Evolutionary conservation across 2,329 filamentous ascomycete genomes (phyloP).

Genomic region (Aspergillus fijiensis): DNA sequence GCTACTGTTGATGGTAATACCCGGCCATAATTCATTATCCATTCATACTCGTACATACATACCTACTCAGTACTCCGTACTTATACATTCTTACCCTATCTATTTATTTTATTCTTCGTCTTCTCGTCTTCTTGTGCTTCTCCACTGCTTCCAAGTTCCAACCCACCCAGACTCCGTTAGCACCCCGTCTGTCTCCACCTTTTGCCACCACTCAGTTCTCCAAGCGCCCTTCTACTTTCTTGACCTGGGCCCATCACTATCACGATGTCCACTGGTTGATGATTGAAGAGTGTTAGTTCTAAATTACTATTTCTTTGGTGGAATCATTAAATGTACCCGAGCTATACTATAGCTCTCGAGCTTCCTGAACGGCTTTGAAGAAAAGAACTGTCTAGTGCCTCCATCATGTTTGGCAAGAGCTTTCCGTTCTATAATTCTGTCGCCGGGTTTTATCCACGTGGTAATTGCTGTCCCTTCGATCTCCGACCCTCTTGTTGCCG

Average conservation of each 20-base stretch:
- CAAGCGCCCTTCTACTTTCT: slow-evolving; percentile 7
- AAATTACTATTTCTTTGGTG: background rate
- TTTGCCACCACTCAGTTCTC: slow-evolving; percentile 11
- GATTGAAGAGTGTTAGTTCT: background rate
- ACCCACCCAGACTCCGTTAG: background rate
- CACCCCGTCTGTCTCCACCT: background rate
- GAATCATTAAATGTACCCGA: slow-evolving; percentile 2
- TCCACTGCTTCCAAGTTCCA: background rate
- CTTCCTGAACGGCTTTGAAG: slow-evolving; percentile 8
- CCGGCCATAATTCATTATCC: slow-evolving; percentile 15
- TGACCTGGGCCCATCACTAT: slow-evolving; percentile 6
- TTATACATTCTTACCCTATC: background rate
- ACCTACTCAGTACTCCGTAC: too few relatives aligned
- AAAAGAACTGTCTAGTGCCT: slow-evolving; percentile 15
- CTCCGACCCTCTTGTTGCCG: slow-evolving; percentile 5
- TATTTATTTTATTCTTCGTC: slow-evolving; percentile 3
- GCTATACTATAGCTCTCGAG: background rate
- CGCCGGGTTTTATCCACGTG: slow-evolving; percentile 42
- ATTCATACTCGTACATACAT: background rate
- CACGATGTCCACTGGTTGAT: slow-evolving; percentile 14
- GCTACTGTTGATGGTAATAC: slow-evolving; percentile 49
- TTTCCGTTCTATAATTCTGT: slow-evolving; percentile 39
- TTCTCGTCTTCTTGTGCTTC: slow-evolving; percentile 4
- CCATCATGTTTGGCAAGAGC: slow-evolving; percentile 42
- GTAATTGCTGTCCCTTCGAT: slow-evolving; percentile 34